Conservation (phyloP, 768 basidiomycete genomes). For the Solioccasus polychromus region DNA sequence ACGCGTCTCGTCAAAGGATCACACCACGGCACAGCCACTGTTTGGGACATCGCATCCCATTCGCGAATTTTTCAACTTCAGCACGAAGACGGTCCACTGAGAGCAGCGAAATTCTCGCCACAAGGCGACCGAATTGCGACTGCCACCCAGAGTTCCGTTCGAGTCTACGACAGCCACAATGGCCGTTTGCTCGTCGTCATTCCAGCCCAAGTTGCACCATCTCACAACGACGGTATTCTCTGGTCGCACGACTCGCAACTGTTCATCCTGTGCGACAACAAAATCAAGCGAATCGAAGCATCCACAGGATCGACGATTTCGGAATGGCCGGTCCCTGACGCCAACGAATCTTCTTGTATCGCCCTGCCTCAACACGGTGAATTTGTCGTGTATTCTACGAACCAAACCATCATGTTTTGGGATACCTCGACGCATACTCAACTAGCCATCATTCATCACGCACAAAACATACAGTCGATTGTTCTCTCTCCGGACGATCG, state of each 20-base stretch:
- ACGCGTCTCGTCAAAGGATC: neutral
- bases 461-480: neutral
- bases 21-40: neutral
- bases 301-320: neutral
- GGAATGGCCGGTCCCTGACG: neutral
- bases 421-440: neutral
- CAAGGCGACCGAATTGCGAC: constrained; percentile 7
- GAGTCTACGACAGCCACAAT: neutral
- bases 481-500: neutral
- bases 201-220: neutral
- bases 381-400: constrained; percentile 2
- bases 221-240: constrained; percentile 1
- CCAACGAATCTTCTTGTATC: neutral
- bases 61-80: no score
- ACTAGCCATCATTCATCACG: neutral
- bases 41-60: neutral
- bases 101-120: neutral
- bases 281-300: neutral
- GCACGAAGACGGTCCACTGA: no score
- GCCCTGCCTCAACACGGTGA: neutral
- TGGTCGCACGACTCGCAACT: constrained; percentile 5
- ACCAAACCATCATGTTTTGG: neutral
- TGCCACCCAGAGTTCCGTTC: neutral
- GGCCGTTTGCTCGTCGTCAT: neutral
- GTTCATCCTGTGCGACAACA: neutral